Conservation (phyloP, 1,139 yeast genomes). For the Debaryomycetaceae sp. region DNA sequence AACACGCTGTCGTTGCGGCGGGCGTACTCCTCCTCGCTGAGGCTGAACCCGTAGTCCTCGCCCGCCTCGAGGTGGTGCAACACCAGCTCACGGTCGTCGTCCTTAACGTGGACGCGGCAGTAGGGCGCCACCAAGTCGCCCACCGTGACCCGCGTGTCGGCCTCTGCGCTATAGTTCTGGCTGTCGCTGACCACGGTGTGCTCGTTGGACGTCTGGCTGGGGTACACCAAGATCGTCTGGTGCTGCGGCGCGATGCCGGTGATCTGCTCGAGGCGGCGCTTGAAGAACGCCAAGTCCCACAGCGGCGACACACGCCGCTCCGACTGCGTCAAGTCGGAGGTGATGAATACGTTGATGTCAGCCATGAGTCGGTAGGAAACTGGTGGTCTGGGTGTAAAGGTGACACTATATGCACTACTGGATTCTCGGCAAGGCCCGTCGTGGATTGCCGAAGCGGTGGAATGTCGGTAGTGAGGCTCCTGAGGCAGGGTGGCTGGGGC, state of each 20-base stretch:
- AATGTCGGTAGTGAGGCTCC: too few relatives aligned
- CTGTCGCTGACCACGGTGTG: slow-evolving; percentile 20
- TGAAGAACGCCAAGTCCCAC: slow-evolving; percentile 58
- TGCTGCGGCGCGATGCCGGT: slow-evolving; percentile 71
- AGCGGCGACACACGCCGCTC: slow-evolving; percentile 64
- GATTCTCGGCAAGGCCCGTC: too few relatives aligned
- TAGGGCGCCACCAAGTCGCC: slow-evolving; percentile 21
- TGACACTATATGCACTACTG: too few relatives aligned
- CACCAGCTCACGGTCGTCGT: slow-evolving; percentile 49
- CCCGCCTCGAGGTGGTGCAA: slow-evolving; percentile 33
- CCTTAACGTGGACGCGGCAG: slow-evolving; percentile 51
- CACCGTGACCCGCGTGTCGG: slow-evolving; percentile 10
- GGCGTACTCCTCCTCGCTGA: slow-evolving; percentile 67
- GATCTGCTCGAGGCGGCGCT: slow-evolving; percentile 57
- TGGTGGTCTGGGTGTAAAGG: too few relatives aligned
- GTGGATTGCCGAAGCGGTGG: too few relatives aligned
- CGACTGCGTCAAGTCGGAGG: slow-evolving; percentile 65
- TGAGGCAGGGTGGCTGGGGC: too few relatives aligned
- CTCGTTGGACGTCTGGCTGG: slow-evolving; percentile 36
- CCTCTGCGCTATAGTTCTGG: slow-evolving; percentile 14
- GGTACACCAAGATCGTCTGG: slow-evolving; percentile 53
- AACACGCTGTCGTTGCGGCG: slow-evolving; percentile 59
- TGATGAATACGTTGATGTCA: slow-evolving; percentile 54
- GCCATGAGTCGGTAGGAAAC: too few relatives aligned
- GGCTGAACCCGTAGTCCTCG: slow-evolving; percentile 37